These are phyloP conservation scores for Phytophthora meadii DNA, from an alignment of 352 stramenopile genomes.

Conservation along the genomic window DNA sequence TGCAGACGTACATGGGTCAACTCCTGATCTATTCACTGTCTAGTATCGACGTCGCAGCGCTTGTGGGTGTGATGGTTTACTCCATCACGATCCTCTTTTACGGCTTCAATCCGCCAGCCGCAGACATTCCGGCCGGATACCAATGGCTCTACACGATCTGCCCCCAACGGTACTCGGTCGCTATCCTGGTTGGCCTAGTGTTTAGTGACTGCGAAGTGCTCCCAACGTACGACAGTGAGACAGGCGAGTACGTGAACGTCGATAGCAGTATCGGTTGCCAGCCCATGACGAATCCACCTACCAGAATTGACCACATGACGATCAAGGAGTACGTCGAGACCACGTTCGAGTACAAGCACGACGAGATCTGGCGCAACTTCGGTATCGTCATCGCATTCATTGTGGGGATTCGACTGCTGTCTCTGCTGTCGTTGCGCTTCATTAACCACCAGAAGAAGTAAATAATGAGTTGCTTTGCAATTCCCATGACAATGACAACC, in stretches of 20 bases:
- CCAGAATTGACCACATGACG: constrained; percentile 32
- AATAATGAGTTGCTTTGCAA: constrained; percentile 13
- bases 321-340: constrained; percentile 54
- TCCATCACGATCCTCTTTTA: constrained; percentile 60
- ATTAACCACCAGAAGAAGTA: constrained; percentile 36
- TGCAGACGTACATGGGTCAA: constrained; percentile 61
- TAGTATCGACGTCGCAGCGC: constrained; percentile 44
- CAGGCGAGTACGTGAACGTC: constrained; percentile 28
- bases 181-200: constrained; percentile 42
- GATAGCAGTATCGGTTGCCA: constrained; percentile 41
- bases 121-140: constrained; percentile 47
- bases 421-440: constrained; percentile 31
- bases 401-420: constrained; percentile 45
- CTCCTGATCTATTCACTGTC: constrained; percentile 47
- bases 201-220: constrained; percentile 45
- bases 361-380: constrained; percentile 52
- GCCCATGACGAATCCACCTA: constrained; percentile 32
- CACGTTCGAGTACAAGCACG: constrained; percentile 53
- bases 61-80: constrained; percentile 49
- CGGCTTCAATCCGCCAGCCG: constrained; percentile 50
- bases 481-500: not conserved
- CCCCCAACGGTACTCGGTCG: constrained; percentile 39
- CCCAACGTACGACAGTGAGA: constrained; percentile 27
- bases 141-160: constrained; percentile 50
- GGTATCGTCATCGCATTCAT: constrained; percentile 47